A percentile compares a stretch with the other conserved stretches of the same genome.
These are phyloP conservation scores for Salix caprea DNA, from an alignment of 345 rosid genomes.

Conservation along the genomic window DNA sequence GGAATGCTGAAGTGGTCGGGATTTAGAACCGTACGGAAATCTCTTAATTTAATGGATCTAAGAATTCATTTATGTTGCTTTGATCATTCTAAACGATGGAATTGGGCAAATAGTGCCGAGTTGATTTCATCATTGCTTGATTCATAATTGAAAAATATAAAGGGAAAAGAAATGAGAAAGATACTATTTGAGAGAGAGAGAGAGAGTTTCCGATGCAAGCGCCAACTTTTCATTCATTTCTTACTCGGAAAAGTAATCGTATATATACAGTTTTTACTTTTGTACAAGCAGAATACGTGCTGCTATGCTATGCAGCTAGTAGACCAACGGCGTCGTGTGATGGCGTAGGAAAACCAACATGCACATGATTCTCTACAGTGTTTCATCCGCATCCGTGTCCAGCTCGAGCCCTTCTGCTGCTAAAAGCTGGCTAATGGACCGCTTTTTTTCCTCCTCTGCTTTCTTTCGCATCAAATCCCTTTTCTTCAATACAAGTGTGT, in stretches of 20 bases:
- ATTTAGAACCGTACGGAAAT: no score
- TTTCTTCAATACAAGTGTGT: slow-evolving; percentile 75
- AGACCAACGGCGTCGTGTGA: neutral
- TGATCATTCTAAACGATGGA: no score
- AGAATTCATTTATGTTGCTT: no score
- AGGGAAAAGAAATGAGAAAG: no score
- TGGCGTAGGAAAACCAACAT: neutral
- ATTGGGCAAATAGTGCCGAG: no score
- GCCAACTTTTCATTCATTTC: slow-evolving; percentile 5
- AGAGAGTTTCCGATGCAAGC: neutral
- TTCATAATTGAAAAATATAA: no score
- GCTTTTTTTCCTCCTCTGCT: slow-evolving; percentile 71
- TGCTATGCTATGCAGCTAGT: neutral
- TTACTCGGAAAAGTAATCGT: neutral
- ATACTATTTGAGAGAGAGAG: no score
- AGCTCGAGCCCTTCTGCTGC: slow-evolving; percentile 93
- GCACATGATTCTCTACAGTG: neutral
- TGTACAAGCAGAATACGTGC: slow-evolving; percentile 6
- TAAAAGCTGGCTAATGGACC: slow-evolving; percentile 56
- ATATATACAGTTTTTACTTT: slow-evolving; percentile 13
- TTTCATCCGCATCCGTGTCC: slow-evolving; percentile 60
- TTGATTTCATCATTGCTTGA: no score
- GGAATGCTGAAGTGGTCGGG: no score
- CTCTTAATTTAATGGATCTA: no score
- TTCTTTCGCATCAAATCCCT: slow-evolving; percentile 86